Evolutionary conservation across 1,284 basidiomycete species (phyloP).

Genomic region (Rhizoctonia solani): DNA sequence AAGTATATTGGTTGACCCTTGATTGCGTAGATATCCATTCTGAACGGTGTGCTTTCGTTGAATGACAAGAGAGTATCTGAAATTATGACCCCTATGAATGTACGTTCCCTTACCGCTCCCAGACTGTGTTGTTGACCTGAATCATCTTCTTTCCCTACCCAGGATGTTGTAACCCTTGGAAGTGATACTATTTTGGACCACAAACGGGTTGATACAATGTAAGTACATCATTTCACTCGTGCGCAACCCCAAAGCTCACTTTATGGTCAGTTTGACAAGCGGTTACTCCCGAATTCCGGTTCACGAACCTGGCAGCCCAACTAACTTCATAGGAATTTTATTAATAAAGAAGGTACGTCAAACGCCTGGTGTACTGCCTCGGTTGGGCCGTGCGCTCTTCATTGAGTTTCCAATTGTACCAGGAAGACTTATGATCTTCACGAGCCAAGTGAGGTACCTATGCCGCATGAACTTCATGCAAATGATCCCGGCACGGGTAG

Average conservation of each 20-base stretch:
- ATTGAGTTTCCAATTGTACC: not conserved
- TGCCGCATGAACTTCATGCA: not conserved
- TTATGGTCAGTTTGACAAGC: conserved; percentile 58
- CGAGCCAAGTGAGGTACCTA: not conserved
- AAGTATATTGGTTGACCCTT: not conserved
- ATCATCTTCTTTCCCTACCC: too few relatives aligned
- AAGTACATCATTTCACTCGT: conserved; percentile 41
- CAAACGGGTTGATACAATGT: conserved; percentile 74
- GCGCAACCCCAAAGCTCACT: conserved; percentile 1
- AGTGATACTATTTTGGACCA: conserved; percentile 82
- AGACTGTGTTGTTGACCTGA: not conserved
- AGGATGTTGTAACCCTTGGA: conserved; percentile 80
- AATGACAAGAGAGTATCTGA: conserved; percentile 80
- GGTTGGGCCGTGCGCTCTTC: not conserved
- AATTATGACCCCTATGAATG: conserved; percentile 87
- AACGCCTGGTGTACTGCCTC: not conserved
- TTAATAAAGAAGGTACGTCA: conserved; percentile 76
- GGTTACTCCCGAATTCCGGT: conserved; percentile 96
- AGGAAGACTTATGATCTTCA: not conserved
- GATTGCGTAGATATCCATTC: conserved; percentile 68
- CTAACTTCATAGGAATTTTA: conserved; percentile 85
- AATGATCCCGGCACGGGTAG: not conserved
- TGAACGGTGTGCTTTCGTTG: conserved; percentile 85
- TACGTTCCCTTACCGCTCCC: conserved; percentile 43
- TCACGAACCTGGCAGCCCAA: conserved; percentile 73